Percentiles rank a stretch among this genome's conserved stretches.
Evolutionary conservation across 2,329 filamentous ascomycete species (phyloP).

Genomic region (Cryphonectria japonica): DNA sequence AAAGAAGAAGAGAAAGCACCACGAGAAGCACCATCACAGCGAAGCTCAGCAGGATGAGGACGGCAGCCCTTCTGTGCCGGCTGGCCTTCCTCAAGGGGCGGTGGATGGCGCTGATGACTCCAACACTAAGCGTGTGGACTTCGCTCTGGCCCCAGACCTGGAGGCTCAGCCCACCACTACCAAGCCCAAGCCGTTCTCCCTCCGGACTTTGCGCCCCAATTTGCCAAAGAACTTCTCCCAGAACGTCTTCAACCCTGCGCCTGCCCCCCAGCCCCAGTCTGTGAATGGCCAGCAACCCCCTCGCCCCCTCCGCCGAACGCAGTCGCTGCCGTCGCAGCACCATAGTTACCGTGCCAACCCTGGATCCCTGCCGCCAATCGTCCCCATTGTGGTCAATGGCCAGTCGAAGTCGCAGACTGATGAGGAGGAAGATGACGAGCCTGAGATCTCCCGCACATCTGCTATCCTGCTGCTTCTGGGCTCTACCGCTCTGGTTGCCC

Average conservation of each 20-base stretch:
- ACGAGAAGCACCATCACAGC: conserved; percentile 27
- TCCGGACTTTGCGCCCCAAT: conserved; percentile 51
- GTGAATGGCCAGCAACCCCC: conserved; percentile 31
- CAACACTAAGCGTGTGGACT: conserved; percentile 48
- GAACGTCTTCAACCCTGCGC: conserved; percentile 54
- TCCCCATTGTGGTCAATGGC: conserved; percentile 39
- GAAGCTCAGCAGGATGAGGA: conserved; percentile 39
- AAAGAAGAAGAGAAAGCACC: conserved; percentile 23
- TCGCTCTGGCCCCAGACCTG: conserved; percentile 41
- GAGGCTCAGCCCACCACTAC: conserved; percentile 40
- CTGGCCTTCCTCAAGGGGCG: not conserved
- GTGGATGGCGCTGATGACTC: conserved; percentile 24
- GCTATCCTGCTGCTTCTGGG: conserved; percentile 66
- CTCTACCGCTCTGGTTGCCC: conserved; percentile 67
- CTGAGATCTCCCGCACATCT: conserved; percentile 49
- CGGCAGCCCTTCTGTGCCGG: conserved; percentile 13
- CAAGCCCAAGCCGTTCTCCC: conserved; percentile 37
- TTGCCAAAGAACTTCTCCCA: conserved; percentile 60
- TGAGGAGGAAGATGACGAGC: conserved; percentile 38
- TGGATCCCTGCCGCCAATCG: conserved; percentile 37
- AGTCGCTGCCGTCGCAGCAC: conserved; percentile 51
- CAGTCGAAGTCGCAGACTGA: conserved; percentile 25
- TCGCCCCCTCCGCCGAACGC: conserved; percentile 55
- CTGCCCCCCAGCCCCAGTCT: conserved; percentile 32
- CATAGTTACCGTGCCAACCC: conserved; percentile 32